Evolutionary conservation across 2,329 filamentous ascomycete genomes (phyloP).

Genomic region (Dichotomopilus funicola): DNA sequence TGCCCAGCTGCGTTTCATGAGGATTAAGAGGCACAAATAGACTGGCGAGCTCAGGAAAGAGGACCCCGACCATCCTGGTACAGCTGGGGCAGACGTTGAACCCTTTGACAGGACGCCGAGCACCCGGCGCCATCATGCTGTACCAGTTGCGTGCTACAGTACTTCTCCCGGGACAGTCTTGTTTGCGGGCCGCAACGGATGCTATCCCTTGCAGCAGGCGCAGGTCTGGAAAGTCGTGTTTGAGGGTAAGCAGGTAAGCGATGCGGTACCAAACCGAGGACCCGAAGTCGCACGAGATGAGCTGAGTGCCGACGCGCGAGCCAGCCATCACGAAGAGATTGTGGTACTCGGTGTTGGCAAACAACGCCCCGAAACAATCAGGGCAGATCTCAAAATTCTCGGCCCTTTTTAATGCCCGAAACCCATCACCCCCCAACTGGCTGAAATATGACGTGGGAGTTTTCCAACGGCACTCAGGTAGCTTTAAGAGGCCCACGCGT

Average conservation of each 20-base stretch:
- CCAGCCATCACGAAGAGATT: conserved; percentile 58
- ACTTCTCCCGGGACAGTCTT: conserved; percentile 51
- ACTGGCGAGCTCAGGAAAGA: conserved; percentile 66
- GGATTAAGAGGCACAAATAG: conserved; percentile 53
- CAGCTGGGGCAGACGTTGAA: conserved; percentile 75
- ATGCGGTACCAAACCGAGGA: conserved; percentile 72
- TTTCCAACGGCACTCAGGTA: conserved; percentile 65
- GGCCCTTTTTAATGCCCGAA: conserved; percentile 68
- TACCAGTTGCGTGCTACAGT: conserved; percentile 63
- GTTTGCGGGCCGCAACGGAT: conserved; percentile 50
- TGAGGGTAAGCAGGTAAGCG: conserved; percentile 73
- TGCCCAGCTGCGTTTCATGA: conserved; percentile 41
- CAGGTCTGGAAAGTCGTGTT: conserved; percentile 60
- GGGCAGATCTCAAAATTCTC: conserved; percentile 76
- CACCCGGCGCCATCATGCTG: conserved; percentile 63
- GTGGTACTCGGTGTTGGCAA: conserved; percentile 61
- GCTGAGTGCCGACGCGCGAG: conserved; percentile 48
- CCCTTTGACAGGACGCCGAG: conserved; percentile 55
- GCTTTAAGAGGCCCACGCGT: conserved; percentile 36
- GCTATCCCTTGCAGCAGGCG: conserved; percentile 64
- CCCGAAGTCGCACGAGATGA: conserved; percentile 72
- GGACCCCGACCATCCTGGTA: conserved; percentile 60
- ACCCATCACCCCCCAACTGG: conserved; percentile 61
- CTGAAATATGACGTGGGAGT: conserved; percentile 34
- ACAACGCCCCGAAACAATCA: conserved; percentile 66